A percentile compares a stretch with the other conserved stretches of the same genome.
Conservation (phyloP, 208 protist species). For the Acanthamoeba sp. region DNA sequence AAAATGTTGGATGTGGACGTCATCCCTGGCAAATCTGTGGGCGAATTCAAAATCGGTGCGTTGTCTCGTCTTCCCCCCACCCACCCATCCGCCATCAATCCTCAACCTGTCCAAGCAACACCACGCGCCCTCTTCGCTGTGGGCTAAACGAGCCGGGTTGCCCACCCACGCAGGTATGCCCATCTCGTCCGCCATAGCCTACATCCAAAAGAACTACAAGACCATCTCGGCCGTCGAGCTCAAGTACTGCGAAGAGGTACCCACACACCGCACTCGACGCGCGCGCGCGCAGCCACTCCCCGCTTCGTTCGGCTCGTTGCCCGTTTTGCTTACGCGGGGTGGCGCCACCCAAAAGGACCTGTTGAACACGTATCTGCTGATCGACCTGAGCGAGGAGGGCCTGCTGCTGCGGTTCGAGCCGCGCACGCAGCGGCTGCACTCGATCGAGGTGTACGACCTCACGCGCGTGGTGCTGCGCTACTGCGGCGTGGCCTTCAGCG, state of each 20-base stretch:
- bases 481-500: conserved; percentile 50
- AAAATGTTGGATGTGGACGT: conserved; percentile 56
- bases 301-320: too few relatives aligned
- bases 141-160: background rate
- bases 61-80: too few relatives aligned
- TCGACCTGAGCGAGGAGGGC: conserved; percentile 63
- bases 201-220: conserved; percentile 75
- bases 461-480: conserved; percentile 50
- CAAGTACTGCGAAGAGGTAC: conserved; percentile 73
- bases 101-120: background rate
- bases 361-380: conserved; percentile 54
- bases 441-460: conserved; percentile 63
- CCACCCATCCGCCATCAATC: background rate
- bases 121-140: background rate
- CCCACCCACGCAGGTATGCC: conserved; percentile 35
- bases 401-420: conserved; percentile 61
- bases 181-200: conserved; percentile 52
- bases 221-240: conserved; percentile 39
- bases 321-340: background rate
- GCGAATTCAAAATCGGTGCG: conserved; percentile 68
- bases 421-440: conserved; percentile 54
- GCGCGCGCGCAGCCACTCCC: too few relatives aligned
- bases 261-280: too few relatives aligned
- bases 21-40: conserved; percentile 45
- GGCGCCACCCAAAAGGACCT: background rate